Evolutionary conservation across 352 stramenopile genomes (phyloP), one percentile per base, ranked within the genome.

Genomic region (Phytophthora brassicae): DNA sequence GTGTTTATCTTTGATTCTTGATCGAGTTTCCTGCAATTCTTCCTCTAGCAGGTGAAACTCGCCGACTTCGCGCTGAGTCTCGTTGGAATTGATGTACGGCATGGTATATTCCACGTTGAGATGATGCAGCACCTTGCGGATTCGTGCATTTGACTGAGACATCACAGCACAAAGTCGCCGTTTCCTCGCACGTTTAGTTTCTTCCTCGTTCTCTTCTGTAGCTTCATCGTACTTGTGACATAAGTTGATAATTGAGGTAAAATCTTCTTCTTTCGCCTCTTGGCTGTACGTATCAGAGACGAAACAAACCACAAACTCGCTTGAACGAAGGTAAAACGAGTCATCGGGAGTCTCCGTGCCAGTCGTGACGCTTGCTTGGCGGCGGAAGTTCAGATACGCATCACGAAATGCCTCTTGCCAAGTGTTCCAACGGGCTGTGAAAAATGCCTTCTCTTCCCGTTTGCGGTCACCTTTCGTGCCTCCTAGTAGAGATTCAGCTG

Each of bases 401-500:
- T 89, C 68, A 20, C 75, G 81, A 56, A 93, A 89, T 17, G 81
- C 66, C 22, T 84, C 71, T 49, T 91, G 81, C 84, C 84, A 93
- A 4, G 73, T 72, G 13, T 75, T 65, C 54, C 86, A 78, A 1
- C 84, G 70, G 7, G 77, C 53, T 12, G 68, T 65, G n/a, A 88
- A 86, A 50, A 89, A 92, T 14, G 68, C 65, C 23, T 86, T 76
- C 36, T 86, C 79, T 41, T 86, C 76, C 13, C 74, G 80, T 31
- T 74, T 74, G 4, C 74, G 64, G 3, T 79, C 56, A 6, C 57
- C 58, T 35, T 75, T 75, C 0, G 41, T 47, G 3, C 58, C 29
- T 39, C 59, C 57, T 3, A 60, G n/a, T n/a, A 72, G 62, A 7
- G 52, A 22, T 5, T 81, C 63, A 29, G 24, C 70, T 43, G 68